These are phyloP conservation scores for Botryotinia narcissicola DNA, from an alignment of 2,329 filamentous ascomycete species.

Conservation along the genomic window DNA sequence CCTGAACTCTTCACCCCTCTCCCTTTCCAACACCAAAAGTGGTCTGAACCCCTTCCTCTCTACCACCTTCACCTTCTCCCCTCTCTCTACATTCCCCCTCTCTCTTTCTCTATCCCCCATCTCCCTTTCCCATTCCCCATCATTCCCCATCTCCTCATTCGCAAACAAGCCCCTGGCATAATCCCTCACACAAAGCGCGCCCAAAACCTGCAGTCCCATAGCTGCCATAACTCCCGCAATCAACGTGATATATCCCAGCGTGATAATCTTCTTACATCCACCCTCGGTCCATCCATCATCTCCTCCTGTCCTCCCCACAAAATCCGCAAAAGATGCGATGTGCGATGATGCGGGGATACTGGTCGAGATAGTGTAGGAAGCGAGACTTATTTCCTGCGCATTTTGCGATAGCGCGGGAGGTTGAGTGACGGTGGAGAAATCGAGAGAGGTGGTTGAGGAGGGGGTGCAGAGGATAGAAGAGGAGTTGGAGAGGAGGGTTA, in stretches of 20 bases:
- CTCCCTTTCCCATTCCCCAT: background rate
- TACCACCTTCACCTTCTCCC: background rate
- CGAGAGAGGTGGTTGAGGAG: background rate
- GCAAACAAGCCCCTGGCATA: slow-evolving; percentile 28
- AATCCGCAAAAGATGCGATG: slow-evolving; percentile 28
- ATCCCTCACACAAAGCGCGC: slow-evolving; percentile 13
- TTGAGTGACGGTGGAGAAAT: background rate
- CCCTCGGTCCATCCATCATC: background rate
- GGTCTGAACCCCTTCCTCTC: background rate
- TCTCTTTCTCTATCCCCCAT: background rate
- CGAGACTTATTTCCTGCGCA: background rate
- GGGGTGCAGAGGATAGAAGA: background rate
- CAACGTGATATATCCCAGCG: background rate
- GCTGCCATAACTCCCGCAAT: background rate
- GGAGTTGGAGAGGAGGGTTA: background rate
- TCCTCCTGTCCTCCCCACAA: slow-evolving; percentile 17
- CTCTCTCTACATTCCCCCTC: background rate
- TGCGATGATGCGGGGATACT: slow-evolving; percentile 18
- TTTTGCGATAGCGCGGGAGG: background rate
- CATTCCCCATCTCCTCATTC: background rate
- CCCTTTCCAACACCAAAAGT: background rate
- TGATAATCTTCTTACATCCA: background rate
- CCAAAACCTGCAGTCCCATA: slow-evolving; percentile 6
- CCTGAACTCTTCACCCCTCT: background rate
- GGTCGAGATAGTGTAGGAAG: background rate